These are phyloP conservation scores for Populus tomentosa DNA, from an alignment of 441 rosid species.

Conservation along the genomic window DNA sequence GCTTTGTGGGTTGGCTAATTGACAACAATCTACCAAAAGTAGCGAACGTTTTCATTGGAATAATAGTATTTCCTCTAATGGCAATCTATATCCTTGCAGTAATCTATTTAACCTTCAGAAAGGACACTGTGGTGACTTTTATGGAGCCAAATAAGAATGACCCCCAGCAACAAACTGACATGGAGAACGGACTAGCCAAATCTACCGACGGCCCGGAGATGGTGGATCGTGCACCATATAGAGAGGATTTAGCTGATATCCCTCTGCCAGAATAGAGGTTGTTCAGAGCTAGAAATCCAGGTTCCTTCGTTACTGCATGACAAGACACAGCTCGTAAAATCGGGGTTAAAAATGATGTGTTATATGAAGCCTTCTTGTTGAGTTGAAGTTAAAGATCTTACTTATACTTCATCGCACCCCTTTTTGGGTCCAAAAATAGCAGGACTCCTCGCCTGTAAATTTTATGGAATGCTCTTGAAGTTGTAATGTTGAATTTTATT, in stretches of 20 bases:
- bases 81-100: conserved; percentile 38
- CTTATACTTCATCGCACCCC: too few species aligned
- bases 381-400: too few species aligned
- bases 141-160: conserved; percentile 31
- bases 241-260: conserved; percentile 50
- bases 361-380: not conserved
- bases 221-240: conserved; percentile 23
- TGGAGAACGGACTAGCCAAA: conserved; percentile 25
- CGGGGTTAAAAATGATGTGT: not conserved
- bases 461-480: not conserved
- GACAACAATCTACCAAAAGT: conserved; percentile 38
- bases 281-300: not conserved
- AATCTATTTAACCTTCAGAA: conserved; percentile 48
- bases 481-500: not conserved
- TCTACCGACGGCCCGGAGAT: not conserved
- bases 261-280: conserved; percentile 26
- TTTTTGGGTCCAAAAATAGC: not conserved
- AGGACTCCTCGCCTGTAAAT: not conserved
- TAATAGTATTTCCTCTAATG: conserved; percentile 56
- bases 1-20: conserved; percentile 54
- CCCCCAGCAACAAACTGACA: not conserved
- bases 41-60: conserved; percentile 42
- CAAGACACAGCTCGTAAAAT: not conserved
- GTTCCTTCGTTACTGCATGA: not conserved
- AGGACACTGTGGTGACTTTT: conserved; percentile 43